phyloP scores from a whole-genome alignment of 2,329 filamentous ascomycete species.

The Didymella glomerata region DNA sequence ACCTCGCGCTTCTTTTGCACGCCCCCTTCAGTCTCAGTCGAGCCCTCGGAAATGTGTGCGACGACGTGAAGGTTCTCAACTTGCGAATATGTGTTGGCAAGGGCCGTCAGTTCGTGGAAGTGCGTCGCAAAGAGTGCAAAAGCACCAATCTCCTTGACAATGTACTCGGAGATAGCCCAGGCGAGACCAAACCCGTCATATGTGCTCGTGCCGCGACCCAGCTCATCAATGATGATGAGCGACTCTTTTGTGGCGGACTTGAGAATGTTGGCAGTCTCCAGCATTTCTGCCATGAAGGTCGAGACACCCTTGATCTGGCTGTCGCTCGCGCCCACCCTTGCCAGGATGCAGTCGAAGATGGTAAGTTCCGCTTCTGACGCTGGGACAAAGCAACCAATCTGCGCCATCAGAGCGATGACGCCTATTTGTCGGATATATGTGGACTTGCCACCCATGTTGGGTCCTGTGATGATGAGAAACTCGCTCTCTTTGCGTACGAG shows the following conservation, averaged over 20 bases:
- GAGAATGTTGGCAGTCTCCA: slow-evolving; percentile 97
- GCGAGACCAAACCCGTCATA: slow-evolving; percentile 99
- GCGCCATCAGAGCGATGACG: slow-evolving; percentile 96
- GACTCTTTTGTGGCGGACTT: slow-evolving; percentile 96
- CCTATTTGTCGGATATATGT: slow-evolving; percentile 98
- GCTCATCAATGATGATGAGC: slow-evolving; percentile 97
- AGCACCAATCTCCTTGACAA: slow-evolving; percentile 92
- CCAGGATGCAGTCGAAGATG: slow-evolving; percentile 96
- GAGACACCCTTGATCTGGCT: slow-evolving; percentile 97
- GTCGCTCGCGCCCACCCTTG: slow-evolving; percentile 93
- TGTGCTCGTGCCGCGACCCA: slow-evolving; percentile 94
- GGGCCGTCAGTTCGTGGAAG: slow-evolving; percentile 95
- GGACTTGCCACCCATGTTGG: slow-evolving; percentile 99
- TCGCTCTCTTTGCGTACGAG: slow-evolving; percentile 80
- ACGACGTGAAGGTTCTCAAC: slow-evolving; percentile 96
- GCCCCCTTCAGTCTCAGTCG: slow-evolving; percentile 55
- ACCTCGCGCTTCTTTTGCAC: slow-evolving; percentile 71
- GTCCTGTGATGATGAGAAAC: slow-evolving; percentile 95
- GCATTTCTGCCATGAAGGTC: slow-evolving; percentile 99
- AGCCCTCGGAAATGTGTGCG: slow-evolving; percentile 77
- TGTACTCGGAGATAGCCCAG: slow-evolving; percentile 98
- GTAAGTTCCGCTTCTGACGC: slow-evolving; percentile 89
- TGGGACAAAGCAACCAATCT: slow-evolving; percentile 95
- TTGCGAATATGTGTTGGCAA: slow-evolving; percentile 85
- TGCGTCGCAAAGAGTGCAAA: slow-evolving; percentile 97